Evolutionary conservation across 495 filamentous ascomycete species (phyloP).

Genomic region (Bacidia gigantensis): DNA sequence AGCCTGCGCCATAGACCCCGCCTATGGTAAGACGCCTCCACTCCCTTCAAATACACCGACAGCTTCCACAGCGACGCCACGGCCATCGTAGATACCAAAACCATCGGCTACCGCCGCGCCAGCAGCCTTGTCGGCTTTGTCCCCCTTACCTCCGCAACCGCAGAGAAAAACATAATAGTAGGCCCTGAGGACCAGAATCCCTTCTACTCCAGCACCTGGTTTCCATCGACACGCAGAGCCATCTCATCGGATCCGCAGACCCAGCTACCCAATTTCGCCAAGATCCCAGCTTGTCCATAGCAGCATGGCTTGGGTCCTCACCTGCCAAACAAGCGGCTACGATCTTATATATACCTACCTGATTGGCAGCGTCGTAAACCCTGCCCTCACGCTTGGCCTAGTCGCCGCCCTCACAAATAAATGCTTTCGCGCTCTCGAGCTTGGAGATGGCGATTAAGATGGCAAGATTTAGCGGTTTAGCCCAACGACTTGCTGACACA

Average conservation of each 20-base stretch:
- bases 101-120: background rate
- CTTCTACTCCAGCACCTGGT: background rate
- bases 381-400: background rate
- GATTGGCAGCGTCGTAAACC: background rate
- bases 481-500: background rate
- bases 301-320: background rate
- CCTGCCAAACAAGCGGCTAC: background rate
- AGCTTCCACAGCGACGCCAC: background rate
- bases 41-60: background rate
- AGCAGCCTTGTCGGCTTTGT: background rate
- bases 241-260: background rate
- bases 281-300: background rate
- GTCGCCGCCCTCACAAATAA: background rate
- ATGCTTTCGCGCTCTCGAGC: background rate
- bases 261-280: background rate
- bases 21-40: conserved; percentile 5
- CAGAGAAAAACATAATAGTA: background rate
- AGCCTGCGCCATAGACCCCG: background rate
- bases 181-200: conserved; percentile 1
- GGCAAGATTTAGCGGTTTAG: background rate
- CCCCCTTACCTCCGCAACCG: background rate
- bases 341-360: background rate
- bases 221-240: background rate
- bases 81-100: background rate
- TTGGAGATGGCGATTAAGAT: background rate